A percentile compares a stretch with the other conserved stretches of the same genome.
Conservation (phyloP, 257 asterid genomes). For the Schizonepeta tenuifolia region DNA sequence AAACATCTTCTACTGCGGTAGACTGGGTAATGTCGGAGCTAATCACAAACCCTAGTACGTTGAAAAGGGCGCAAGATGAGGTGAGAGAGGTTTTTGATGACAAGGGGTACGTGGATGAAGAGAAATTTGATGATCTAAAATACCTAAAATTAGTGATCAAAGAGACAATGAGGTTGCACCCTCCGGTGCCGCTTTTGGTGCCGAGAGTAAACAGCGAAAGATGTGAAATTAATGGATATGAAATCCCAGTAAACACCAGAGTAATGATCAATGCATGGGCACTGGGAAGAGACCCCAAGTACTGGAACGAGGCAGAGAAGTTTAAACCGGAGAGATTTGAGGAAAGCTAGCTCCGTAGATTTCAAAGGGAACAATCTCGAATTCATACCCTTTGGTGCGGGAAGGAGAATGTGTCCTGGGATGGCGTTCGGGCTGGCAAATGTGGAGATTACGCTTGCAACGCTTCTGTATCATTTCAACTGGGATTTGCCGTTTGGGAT, state of each 20-base stretch:
- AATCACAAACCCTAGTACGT: slow-evolving; percentile 20
- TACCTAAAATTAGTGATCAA: not conserved
- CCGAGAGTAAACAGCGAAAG: slow-evolving; percentile 24
- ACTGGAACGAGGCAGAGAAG: slow-evolving; percentile 12
- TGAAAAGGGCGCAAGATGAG: not conserved
- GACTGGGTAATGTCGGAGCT: slow-evolving; percentile 39
- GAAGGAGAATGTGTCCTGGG: slow-evolving; percentile 25
- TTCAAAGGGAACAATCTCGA: slow-evolving; percentile 6
- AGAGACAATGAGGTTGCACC: slow-evolving; percentile 1
- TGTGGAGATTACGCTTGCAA: not conserved
- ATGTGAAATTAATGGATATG: slow-evolving; percentile 13
- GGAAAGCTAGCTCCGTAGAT: not conserved
- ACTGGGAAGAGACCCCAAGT: slow-evolving; percentile 25
- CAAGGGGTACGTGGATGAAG: not conserved
- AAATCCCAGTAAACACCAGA: slow-evolving; percentile 16
- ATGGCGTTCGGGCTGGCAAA: not conserved
- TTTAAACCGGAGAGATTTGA: slow-evolving; percentile 24
- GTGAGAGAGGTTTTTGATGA: not conserved
- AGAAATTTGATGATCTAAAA: not conserved
- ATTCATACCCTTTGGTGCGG: slow-evolving; percentile 14
- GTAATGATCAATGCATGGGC: slow-evolving; percentile 21
- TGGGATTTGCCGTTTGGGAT: slow-evolving; percentile 37
- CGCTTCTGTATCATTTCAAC: slow-evolving; percentile 39
- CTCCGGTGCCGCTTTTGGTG: not conserved
- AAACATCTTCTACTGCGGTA: slow-evolving; percentile 21